Percentiles rank a stretch among this genome's conserved stretches.
Evolutionary conservation across 805 yeast species (phyloP).

Genomic region (Barnettozyma botsteinii): DNA sequence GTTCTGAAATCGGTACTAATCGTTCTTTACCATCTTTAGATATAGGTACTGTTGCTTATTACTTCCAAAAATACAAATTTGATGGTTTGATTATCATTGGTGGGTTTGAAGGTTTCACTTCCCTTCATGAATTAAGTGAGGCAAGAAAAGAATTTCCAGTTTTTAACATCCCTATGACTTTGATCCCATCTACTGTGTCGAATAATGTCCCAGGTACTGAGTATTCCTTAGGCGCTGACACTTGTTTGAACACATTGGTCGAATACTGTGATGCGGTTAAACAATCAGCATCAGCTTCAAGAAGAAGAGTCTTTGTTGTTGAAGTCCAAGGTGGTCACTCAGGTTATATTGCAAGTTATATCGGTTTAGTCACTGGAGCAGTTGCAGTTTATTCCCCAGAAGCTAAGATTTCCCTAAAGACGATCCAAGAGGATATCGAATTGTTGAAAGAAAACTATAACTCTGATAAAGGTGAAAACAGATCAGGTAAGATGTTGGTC

Average conservation of each 20-base stretch:
- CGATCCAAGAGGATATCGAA: constrained; percentile 70
- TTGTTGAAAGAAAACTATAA: constrained; percentile 62
- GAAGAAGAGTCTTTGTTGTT: constrained; percentile 91
- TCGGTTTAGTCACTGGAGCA: constrained; percentile 86
- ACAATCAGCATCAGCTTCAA: constrained; percentile 89
- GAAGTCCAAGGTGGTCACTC: constrained; percentile 98
- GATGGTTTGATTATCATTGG: constrained; percentile 92
- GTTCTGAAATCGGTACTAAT: constrained; percentile 96
- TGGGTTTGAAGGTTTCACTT: constrained; percentile 93
- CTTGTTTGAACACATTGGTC: constrained; percentile 87
- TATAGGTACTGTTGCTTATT: constrained; percentile 86
- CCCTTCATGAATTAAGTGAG: constrained; percentile 73
- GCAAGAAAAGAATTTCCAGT: constrained; percentile 80
- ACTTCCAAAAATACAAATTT: constrained; percentile 80
- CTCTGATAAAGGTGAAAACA: constrained; percentile 69
- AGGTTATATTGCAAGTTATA: constrained; percentile 86
- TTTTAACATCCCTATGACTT: constrained; percentile 89
- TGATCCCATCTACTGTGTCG: constrained; percentile 92
- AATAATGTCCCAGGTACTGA: constrained; percentile 99
- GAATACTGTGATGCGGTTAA: constrained; percentile 93
- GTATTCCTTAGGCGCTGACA: constrained; percentile 90
- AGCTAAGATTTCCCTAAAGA: constrained; percentile 60
- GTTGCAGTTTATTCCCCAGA: constrained; percentile 90
- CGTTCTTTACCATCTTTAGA: constrained; percentile 76
- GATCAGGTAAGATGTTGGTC: constrained; percentile 80